These are phyloP conservation scores for Tetradesmus lagerheimii DNA, from an alignment of 139 green algal genomes.

Conservation along the genomic window DNA sequence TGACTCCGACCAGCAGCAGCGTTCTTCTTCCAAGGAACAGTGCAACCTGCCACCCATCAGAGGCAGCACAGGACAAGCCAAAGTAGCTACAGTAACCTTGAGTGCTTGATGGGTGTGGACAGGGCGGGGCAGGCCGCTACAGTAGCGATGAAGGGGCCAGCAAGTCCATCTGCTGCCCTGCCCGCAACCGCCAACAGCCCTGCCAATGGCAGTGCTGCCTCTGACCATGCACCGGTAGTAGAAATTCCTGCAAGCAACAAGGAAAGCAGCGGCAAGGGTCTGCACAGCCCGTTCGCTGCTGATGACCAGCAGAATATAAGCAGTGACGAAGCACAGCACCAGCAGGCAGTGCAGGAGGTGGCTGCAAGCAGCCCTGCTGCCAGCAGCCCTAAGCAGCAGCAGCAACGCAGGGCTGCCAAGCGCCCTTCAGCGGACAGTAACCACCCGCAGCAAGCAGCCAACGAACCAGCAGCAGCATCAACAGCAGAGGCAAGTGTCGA, in stretches of 20 bases:
- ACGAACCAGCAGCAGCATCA: not conserved
- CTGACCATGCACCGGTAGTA: not conserved
- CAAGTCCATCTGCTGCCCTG: not conserved
- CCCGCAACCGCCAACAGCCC: not conserved
- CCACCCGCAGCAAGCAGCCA: not conserved
- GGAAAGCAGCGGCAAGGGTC: not conserved
- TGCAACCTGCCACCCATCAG: not conserved
- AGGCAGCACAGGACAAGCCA: not conserved
- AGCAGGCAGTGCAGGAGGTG: not conserved
- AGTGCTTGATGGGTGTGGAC: not conserved
- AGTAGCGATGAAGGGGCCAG: not conserved
- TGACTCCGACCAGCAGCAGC: not conserved
- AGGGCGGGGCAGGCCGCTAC: not conserved
- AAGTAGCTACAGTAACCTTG: not conserved
- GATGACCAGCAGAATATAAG: constrained; percentile 5
- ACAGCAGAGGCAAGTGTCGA: not conserved
- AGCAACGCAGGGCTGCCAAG: not conserved
- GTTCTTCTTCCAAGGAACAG: not conserved
- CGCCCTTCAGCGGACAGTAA: not conserved
- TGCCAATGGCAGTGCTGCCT: not conserved
- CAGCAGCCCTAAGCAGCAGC: not conserved
- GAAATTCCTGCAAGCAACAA: not conserved
- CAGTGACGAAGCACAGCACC: not conserved
- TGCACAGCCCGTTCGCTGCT: not conserved
- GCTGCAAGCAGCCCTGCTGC: not conserved